These are phyloP conservation scores for Sabuloglossum arenarium DNA, from an alignment of 495 filamentous ascomycete genomes.

Conservation along the genomic window DNA sequence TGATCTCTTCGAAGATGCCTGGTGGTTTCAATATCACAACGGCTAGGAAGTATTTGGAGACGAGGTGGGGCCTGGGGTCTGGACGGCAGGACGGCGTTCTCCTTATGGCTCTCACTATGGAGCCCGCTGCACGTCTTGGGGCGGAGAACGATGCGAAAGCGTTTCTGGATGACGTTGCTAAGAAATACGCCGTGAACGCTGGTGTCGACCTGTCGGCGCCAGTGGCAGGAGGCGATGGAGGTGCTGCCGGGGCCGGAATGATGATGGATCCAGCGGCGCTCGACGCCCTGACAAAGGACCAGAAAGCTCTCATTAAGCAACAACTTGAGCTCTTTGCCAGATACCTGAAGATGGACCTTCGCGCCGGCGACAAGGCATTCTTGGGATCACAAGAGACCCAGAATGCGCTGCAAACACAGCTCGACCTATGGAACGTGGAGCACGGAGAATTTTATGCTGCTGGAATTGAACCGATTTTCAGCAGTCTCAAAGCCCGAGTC, in stretches of 20 bases:
- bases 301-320: slow-evolving; percentile 86
- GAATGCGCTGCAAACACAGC: slow-evolving; percentile 68
- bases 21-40: slow-evolving; percentile 96
- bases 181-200: slow-evolving; percentile 73
- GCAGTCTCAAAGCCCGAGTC: slow-evolving; percentile 75
- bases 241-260: slow-evolving; percentile 59
- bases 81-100: slow-evolving; percentile 87
- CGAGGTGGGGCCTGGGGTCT: slow-evolving; percentile 70
- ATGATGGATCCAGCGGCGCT: slow-evolving; percentile 98
- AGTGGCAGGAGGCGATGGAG: slow-evolving; percentile 51
- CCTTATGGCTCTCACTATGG: slow-evolving; percentile 75
- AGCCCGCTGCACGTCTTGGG: slow-evolving; percentile 70
- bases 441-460: slow-evolving; percentile 91
- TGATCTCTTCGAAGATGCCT: slow-evolving; percentile 98
- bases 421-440: slow-evolving; percentile 87
- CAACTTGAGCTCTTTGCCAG: slow-evolving; percentile 86
- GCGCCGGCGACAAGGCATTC: slow-evolving; percentile 84
- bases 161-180: slow-evolving; percentile 65
- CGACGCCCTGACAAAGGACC: slow-evolving; percentile 92
- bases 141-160: slow-evolving; percentile 80
- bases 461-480: slow-evolving; percentile 89
- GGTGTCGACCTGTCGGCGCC: slow-evolving; percentile 72
- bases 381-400: slow-evolving; percentile 64
- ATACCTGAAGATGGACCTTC: slow-evolving; percentile 91
- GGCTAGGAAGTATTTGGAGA: slow-evolving; percentile 84